A percentile compares a stretch with the other conserved stretches of the same genome.
phyloP scores from a whole-genome alignment of 2,329 filamentous ascomycete species.

The Graphilbum ipis-grandicollis region DNA sequence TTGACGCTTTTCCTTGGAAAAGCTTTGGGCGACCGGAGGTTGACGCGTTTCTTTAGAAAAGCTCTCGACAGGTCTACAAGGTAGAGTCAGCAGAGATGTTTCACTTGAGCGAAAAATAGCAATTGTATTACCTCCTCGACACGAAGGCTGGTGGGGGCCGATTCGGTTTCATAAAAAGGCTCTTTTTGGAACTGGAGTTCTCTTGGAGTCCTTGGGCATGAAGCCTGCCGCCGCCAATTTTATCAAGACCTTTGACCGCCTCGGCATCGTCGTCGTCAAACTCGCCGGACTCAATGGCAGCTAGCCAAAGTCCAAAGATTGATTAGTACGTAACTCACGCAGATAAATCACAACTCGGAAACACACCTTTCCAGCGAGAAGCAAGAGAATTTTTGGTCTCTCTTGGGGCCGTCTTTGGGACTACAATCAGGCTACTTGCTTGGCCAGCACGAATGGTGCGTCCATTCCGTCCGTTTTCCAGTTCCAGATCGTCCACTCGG shows the following conservation, averaged over 20 bases:
- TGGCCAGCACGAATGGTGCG: background rate
- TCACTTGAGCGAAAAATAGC: too few relatives aligned
- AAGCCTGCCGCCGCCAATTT: constrained; percentile 7
- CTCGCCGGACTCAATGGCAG: constrained; percentile 5
- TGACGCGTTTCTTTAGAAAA: too few relatives aligned
- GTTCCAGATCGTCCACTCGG: constrained; percentile 7
- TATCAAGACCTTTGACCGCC: constrained; percentile 7
- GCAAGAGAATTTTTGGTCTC: background rate
- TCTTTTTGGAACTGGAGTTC: background rate
- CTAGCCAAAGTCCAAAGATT: too few relatives aligned
- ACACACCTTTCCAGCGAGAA: constrained; percentile 4
- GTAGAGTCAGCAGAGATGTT: too few relatives aligned
- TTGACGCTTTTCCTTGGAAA: too few relatives aligned
- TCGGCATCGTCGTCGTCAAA: constrained; percentile 11
- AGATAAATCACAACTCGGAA: too few relatives aligned
- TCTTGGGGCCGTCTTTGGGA: background rate
- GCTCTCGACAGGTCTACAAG: too few relatives aligned
- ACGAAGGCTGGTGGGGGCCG: too few relatives aligned
- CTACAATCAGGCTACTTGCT: background rate
- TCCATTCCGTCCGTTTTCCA: constrained; percentile 5
- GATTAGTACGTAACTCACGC: too few relatives aligned
- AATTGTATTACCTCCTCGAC: too few relatives aligned
- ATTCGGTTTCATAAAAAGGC: too few relatives aligned
- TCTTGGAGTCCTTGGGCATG: constrained; percentile 3
- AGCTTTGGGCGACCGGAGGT: too few relatives aligned